Conservation (phyloP, 2,329 filamentous ascomycete species). For the Blumeriella jaapii region DNA sequence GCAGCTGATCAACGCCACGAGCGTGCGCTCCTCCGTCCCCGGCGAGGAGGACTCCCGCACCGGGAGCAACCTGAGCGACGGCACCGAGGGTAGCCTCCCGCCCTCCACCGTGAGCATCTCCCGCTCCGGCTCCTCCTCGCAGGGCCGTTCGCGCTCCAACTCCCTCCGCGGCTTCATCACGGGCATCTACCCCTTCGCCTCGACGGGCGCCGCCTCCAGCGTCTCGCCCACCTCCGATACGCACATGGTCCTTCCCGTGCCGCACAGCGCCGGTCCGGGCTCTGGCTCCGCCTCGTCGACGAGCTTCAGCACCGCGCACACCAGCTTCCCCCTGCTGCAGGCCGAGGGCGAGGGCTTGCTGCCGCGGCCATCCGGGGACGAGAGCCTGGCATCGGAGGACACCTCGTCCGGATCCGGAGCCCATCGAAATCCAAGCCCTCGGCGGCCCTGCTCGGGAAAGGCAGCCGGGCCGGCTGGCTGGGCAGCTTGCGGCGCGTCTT, state of each 20-base stretch:
- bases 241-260: conserved; percentile 10
- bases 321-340: conserved; percentile 22
- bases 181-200: conserved; percentile 21
- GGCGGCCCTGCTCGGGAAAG: too few relatives aligned
- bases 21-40: conserved; percentile 19
- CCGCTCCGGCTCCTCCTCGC: conserved; percentile 22
- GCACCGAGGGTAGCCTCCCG: conserved; percentile 24
- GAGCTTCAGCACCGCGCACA: conserved; percentile 24
- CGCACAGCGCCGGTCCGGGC: conserved; percentile 18
- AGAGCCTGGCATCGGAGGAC: conserved; percentile 2
- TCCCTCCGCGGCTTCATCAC: conserved; percentile 24
- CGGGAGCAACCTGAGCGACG: conserved; percentile 27
- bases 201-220: conserved; percentile 11
- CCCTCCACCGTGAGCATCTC: conserved; percentile 18
- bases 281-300: conserved; percentile 16
- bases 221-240: conserved; percentile 16
- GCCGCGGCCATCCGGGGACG: conserved; percentile 16
- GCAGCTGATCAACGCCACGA: conserved; percentile 20
- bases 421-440: conserved; percentile 44
- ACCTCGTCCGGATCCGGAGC: conserved; percentile 31
- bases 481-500: conserved; percentile 44
- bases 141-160: conserved; percentile 20
- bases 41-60: conserved; percentile 26
- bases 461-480: too few relatives aligned
- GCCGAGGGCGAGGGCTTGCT: conserved; percentile 23